phyloP scores from a whole-genome alignment of 2,329 filamentous ascomycete species.

The Alternaria tenuissima region DNA sequence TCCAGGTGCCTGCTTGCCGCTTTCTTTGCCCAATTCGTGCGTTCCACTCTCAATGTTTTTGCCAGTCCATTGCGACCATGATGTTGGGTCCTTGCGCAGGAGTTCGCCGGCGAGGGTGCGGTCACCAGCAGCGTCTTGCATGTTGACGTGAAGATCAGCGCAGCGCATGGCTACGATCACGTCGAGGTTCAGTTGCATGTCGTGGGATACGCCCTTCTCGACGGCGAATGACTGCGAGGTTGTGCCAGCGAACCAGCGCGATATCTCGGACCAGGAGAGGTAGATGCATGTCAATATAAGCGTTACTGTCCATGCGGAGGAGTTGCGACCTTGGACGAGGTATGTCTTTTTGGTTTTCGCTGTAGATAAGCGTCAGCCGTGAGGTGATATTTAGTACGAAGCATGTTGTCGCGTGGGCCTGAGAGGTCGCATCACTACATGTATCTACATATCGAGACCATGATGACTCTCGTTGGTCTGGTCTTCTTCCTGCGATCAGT shows the following conservation, averaged over 20 bases:
- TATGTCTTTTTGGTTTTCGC: conserved; percentile 97
- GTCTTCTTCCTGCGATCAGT: neutral
- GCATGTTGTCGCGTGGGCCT: conserved; percentile 6
- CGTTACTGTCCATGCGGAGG: conserved; percentile 91
- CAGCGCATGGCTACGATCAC: conserved; percentile 91
- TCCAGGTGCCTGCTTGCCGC: conserved; percentile 37
- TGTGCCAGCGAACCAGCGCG: conserved; percentile 82
- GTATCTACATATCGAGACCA: neutral
- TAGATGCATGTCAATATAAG: conserved; percentile 78
- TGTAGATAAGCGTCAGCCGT: conserved; percentile 51
- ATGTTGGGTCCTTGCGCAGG: conserved; percentile 78
- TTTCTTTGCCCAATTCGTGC: conserved; percentile 56
- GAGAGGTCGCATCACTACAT: neutral
- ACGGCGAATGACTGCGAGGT: conserved; percentile 93
- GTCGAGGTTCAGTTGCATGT: conserved; percentile 94
- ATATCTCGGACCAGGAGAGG: conserved; percentile 79
- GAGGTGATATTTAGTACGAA: neutral
- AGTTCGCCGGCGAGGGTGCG: conserved; percentile 82
- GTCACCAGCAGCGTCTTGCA: conserved; percentile 94
- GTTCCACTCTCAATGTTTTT: conserved; percentile 67
- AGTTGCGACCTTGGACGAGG: conserved; percentile 81
- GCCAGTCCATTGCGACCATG: conserved; percentile 80
- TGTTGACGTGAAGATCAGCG: conserved; percentile 89
- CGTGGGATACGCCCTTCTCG: conserved; percentile 86
- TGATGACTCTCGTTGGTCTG: neutral